phyloP scores from a whole-genome alignment of 2,329 filamentous ascomycete species.

The Calcarisporium arbuscula region DNA sequence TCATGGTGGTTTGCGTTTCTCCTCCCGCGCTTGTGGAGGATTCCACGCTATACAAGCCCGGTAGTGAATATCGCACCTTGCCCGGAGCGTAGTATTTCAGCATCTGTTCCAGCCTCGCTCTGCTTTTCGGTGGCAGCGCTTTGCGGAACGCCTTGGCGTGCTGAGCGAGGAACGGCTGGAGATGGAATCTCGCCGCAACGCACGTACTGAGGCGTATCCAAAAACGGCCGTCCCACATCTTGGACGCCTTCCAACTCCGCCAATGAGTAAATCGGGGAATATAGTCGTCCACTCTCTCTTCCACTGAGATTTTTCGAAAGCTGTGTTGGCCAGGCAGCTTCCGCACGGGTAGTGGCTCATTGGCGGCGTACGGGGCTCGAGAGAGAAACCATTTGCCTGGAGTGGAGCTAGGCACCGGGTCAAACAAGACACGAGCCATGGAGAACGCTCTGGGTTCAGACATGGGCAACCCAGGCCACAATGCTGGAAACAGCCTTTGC shows the following conservation, averaged over 20 bases:
- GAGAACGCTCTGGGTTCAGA: constrained; percentile 31
- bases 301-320: constrained; percentile 6
- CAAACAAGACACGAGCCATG: constrained; percentile 31
- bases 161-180: constrained; percentile 39
- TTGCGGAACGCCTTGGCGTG: constrained; percentile 43
- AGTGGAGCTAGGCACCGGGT: constrained; percentile 19
- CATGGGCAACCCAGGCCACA: no score
- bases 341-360: constrained; percentile 22
- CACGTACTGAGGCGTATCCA: constrained; percentile 48
- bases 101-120: constrained; percentile 30
- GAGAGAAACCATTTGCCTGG: constrained; percentile 37
- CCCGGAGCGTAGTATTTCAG: constrained; percentile 46
- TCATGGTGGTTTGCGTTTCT: constrained; percentile 20
- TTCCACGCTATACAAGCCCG: constrained; percentile 45
- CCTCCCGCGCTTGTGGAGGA: constrained; percentile 4
- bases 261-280: constrained; percentile 13
- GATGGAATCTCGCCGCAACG: constrained; percentile 31
- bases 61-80: constrained; percentile 50
- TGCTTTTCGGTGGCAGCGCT: constrained; percentile 26
- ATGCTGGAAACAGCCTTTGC: constrained; percentile 41
- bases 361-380: constrained; percentile 38
- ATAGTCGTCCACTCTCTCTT: constrained; percentile 5
- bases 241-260: constrained; percentile 24
- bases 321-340: constrained; percentile 17
- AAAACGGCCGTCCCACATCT: constrained; percentile 54